Base-by-base conservation (phyloP, 306 rosid species). In the Urtica urens region DNA sequence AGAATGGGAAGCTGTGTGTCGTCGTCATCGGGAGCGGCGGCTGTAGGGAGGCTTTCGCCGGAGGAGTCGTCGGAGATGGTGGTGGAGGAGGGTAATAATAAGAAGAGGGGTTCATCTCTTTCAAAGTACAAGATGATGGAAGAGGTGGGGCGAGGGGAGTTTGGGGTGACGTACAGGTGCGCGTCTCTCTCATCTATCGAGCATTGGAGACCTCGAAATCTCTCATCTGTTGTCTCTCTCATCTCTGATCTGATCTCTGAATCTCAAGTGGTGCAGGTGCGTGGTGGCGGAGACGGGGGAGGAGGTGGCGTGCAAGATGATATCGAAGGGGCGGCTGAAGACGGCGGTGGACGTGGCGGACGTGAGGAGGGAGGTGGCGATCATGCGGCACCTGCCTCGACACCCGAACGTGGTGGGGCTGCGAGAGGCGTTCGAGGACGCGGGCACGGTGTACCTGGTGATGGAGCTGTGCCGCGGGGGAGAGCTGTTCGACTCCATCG, bases 381-480 rank as follows among this genome's bases (percentile, higher is more conserved):
- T 90, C 46, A 90, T 90, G 95, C 47, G 76, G 4, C 93, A 70
- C 39, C 60, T 90, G 63, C 97, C 97, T 0, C 47, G 51, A 0
- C 97, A 90, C 45, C 95, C 94, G 0, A 81, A 79, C 24, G 81
- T 90, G 13, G 97, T 90, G 4, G 10, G 59, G 10, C 84, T 90
- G 55, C 72, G 58, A 44, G 97, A 90, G 64, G 97, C 90, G 4
- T 84, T 49, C 25, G 97, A 90, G 62, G 97, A 90, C 51, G 69
- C 24, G 27, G 97, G 84, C 5, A 90, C 93, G 1, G 82, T 84
- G 20, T 90, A 90, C 61, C 78, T 90, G 12, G 83, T 88, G 13
- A 88, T 88, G 96, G 94, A 88, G 68, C 73, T 83, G 2, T 88
- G 96, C 28, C 76, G 75, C 60, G 97, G 95, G 1, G 97, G 97